A percentile compares a stretch with the other conserved stretches of the same genome.
phyloP scores from a whole-genome alignment of 2,329 filamentous ascomycete species.

The Penicillium sp. region DNA sequence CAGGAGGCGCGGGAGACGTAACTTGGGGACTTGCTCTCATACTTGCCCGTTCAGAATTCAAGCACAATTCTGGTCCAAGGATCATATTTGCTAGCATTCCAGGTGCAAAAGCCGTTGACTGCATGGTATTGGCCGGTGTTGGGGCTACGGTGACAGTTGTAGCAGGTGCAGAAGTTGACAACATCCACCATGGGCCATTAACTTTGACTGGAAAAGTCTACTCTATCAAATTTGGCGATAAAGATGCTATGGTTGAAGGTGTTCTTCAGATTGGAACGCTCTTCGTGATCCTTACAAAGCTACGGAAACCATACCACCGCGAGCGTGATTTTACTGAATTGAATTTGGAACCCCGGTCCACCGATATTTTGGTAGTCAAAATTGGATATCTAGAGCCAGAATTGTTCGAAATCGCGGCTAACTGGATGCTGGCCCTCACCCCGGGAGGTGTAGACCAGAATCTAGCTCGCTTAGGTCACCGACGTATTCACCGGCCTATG shows the following conservation, averaged over 20 bases:
- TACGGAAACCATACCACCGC: conserved; percentile 59
- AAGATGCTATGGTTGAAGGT: conserved; percentile 52
- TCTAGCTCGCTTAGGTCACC: conserved; percentile 53
- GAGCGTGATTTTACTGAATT: conserved; percentile 58
- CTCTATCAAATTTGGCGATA: conserved; percentile 56
- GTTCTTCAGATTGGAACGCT: conserved; percentile 57
- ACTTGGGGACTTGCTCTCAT: conserved; percentile 56
- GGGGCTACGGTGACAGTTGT: conserved; percentile 56
- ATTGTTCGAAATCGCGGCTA: conserved; percentile 57
- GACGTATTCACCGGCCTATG: conserved; percentile 55
- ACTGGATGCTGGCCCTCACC: conserved; percentile 60
- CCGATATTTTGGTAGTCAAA: conserved; percentile 60
- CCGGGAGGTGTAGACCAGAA: conserved; percentile 61
- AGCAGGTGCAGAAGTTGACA: conserved; percentile 56
- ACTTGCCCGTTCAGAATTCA: conserved; percentile 52
- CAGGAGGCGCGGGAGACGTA: conserved; percentile 59
- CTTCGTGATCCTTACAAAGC: conserved; percentile 57
- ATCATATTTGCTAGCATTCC: conserved; percentile 61
- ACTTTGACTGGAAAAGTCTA: conserved; percentile 58
- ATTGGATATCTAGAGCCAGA: conserved; percentile 62
- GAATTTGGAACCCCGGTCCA: conserved; percentile 49
- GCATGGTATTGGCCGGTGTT: conserved; percentile 51
- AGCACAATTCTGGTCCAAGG: conserved; percentile 38
- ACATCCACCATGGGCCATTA: conserved; percentile 53
- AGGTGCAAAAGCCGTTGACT: conserved; percentile 49